phyloP scores from a whole-genome alignment of 2,329 filamentous ascomycete genomes.

The Calonectria hawksworthii region DNA sequence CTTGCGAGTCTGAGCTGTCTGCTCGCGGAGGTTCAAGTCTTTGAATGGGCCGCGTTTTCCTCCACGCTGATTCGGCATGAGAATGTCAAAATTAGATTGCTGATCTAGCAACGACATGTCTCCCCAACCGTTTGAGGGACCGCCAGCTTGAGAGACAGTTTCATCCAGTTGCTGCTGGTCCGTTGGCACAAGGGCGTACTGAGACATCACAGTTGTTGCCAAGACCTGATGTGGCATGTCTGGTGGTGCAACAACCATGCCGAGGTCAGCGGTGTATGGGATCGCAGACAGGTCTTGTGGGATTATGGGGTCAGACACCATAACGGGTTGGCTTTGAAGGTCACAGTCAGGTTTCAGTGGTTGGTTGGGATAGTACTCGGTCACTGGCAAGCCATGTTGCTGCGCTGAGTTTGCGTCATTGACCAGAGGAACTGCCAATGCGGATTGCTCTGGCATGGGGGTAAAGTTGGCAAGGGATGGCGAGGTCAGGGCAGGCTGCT shows the following conservation, averaged over 20 bases:
- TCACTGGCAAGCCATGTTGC: conserved; percentile 31
- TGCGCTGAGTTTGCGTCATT: conserved; percentile 29
- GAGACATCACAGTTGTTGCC: conserved; percentile 30
- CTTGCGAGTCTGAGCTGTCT: conserved; percentile 70
- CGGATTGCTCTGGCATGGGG: conserved; percentile 36
- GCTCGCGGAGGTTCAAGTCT: conserved; percentile 63
- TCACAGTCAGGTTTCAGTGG: conserved; percentile 39
- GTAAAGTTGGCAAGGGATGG: conserved; percentile 41
- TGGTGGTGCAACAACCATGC: conserved; percentile 27
- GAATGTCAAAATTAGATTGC: conserved; percentile 46
- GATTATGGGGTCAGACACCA: conserved; percentile 35
- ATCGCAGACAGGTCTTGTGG: conserved; percentile 36
- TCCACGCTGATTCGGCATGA: conserved; percentile 48
- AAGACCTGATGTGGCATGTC: conserved; percentile 35
- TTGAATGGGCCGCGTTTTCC: conserved; percentile 68
- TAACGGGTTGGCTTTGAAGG: conserved; percentile 32
- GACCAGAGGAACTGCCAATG: conserved; percentile 34
- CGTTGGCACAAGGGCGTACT: conserved; percentile 35
- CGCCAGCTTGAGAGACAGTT: conserved; percentile 25
- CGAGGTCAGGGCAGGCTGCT: conserved; percentile 35
- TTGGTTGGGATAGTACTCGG: conserved; percentile 39
- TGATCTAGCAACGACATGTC: conserved; percentile 40
- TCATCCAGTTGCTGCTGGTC: conserved; percentile 28
- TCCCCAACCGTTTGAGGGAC: conserved; percentile 33
- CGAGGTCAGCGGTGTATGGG: conserved; percentile 36